These are phyloP conservation scores for Pleurotus tuoliensis DNA, from an alignment of 768 basidiomycete species.

Conservation along the genomic window DNA sequence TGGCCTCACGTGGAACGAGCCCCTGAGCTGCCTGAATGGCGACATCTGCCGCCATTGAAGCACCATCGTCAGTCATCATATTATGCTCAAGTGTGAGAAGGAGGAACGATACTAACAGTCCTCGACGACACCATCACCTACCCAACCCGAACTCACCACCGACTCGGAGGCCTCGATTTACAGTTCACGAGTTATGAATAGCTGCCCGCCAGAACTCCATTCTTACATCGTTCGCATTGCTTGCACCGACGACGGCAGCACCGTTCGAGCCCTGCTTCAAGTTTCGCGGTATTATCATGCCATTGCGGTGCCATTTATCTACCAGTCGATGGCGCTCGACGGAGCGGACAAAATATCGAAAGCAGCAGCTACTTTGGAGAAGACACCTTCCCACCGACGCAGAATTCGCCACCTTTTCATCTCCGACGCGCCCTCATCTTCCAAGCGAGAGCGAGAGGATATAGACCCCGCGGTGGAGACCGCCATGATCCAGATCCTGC, in stretches of 20 bases:
- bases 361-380: conserved; percentile 27
- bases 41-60: conserved; percentile 24
- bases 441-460: not conserved
- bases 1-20: not conserved
- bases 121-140: not conserved
- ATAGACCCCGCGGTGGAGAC: conserved; percentile 5
- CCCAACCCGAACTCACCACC: not conserved
- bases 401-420: conserved; percentile 43
- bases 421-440: conserved; percentile 20
- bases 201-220: conserved; percentile 40
- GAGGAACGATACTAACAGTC: too few relatives aligned
- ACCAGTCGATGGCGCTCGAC: conserved; percentile 32
- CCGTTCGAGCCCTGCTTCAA: conserved; percentile 30
- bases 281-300: conserved; percentile 38
- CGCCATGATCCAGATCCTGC: conserved; percentile 29
- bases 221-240: conserved; percentile 39
- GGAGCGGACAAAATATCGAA: conserved; percentile 22
- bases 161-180: not conserved
- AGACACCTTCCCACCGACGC: conserved; percentile 30
- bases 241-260: conserved; percentile 35
- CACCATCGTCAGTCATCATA: conserved; percentile 16
- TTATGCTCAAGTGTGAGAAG: not conserved
- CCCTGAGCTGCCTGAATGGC: not conserved
- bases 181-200: conserved; percentile 21
- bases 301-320: conserved; percentile 34